phyloP scores from a whole-genome alignment of 306 rosid species.

The Quercus mongolica region DNA sequence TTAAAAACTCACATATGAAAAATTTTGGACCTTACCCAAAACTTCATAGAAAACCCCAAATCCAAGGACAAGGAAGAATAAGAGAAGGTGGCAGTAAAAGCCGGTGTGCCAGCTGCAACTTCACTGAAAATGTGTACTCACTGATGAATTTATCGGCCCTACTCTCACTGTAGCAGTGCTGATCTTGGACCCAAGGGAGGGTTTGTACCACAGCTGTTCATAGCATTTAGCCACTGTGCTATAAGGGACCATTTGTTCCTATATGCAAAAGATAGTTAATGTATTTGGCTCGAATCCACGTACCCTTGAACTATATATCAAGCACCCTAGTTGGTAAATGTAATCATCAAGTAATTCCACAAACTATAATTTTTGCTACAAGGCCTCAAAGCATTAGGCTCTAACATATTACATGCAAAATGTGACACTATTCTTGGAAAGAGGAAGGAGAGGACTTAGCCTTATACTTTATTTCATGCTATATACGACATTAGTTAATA shows the following conservation, averaged over 20 bases:
- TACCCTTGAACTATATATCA: too few relatives aligned
- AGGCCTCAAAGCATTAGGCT: too few relatives aligned
- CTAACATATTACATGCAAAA: too few relatives aligned
- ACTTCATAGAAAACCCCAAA: background rate
- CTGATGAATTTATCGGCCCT: conserved; percentile 32
- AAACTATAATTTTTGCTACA: too few relatives aligned
- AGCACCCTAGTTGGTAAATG: too few relatives aligned
- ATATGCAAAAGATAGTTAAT: background rate
- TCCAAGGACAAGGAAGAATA: background rate
- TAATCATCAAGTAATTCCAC: too few relatives aligned
- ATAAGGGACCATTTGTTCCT: conserved; percentile 25
- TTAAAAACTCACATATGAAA: too few relatives aligned
- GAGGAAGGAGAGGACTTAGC: too few relatives aligned
- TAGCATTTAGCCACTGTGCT: conserved; percentile 10
- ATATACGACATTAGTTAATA: too few relatives aligned
- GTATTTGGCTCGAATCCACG: background rate
- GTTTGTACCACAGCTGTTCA: conserved; percentile 37
- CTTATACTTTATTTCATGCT: too few relatives aligned
- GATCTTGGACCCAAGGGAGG: conserved; percentile 24
- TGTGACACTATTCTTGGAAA: too few relatives aligned
- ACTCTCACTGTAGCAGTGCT: conserved; percentile 28
- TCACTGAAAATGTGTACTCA: conserved; percentile 11
- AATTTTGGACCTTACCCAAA: too few relatives aligned
- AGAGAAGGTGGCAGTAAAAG: conserved; percentile 1
- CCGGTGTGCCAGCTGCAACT: conserved; percentile 26